Percentiles rank a stretch among this genome's conserved stretches.
Evolutionary conservation across 1,139 yeast species (phyloP).

Genomic region (Lodderomyces theae): DNA sequence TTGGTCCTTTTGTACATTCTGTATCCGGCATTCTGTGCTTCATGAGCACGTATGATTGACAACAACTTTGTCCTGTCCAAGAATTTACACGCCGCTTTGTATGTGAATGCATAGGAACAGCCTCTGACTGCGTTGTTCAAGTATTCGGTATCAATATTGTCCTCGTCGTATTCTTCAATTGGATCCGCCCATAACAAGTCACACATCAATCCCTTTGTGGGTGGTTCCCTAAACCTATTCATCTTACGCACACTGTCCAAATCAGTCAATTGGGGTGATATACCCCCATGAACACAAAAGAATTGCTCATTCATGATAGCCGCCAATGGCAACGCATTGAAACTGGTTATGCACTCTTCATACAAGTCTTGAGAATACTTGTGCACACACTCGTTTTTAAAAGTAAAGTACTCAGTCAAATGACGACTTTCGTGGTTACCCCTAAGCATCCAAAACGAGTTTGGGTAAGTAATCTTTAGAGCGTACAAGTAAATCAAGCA

Average conservation of each 20-base stretch:
- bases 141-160: slow-evolving; percentile 51
- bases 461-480: slow-evolving; percentile 74
- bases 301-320: slow-evolving; percentile 94
- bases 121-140: slow-evolving; percentile 78
- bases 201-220: slow-evolving; percentile 91
- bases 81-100: slow-evolving; percentile 79
- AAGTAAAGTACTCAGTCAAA: slow-evolving; percentile 90
- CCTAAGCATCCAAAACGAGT: slow-evolving; percentile 75
- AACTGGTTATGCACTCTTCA: slow-evolving; percentile 73
- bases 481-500: slow-evolving; percentile 79
- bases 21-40: slow-evolving; percentile 97
- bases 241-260: slow-evolving; percentile 68
- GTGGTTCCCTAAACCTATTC: slow-evolving; percentile 88
- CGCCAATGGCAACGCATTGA: slow-evolving; percentile 86
- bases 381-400: slow-evolving; percentile 85
- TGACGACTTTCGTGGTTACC: slow-evolving; percentile 97
- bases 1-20: slow-evolving; percentile 88
- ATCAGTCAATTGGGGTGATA: slow-evolving; percentile 77
- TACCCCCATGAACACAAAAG: slow-evolving; percentile 97
- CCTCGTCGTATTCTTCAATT: slow-evolving; percentile 80
- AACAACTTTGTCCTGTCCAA: slow-evolving; percentile 75
- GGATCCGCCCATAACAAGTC: slow-evolving; percentile 98
- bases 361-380: slow-evolving; percentile 71
- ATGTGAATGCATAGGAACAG: slow-evolving; percentile 88
- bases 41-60: slow-evolving; percentile 91